phyloP scores from a whole-genome alignment of 352 stramenopile genomes.

The Lagenidium giganteum region DNA sequence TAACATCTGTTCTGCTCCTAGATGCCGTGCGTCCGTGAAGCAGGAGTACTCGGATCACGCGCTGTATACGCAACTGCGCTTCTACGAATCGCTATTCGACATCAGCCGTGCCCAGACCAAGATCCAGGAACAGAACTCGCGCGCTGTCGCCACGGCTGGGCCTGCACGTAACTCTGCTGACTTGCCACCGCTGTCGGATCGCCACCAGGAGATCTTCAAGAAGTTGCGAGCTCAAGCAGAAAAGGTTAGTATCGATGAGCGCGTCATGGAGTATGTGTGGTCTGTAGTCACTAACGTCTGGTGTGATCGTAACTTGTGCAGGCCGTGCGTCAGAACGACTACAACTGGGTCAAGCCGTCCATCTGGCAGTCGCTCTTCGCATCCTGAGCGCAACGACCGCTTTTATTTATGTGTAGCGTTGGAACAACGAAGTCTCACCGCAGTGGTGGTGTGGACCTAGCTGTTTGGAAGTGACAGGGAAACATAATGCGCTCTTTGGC shows the following conservation, averaged over 20 bases:
- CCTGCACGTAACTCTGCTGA: conserved; percentile 19
- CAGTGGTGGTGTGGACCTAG: no score
- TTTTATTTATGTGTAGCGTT: no score
- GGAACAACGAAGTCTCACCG: no score
- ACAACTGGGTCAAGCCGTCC: conserved; percentile 92
- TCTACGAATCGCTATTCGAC: conserved; percentile 96
- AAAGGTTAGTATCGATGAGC: conserved; percentile 25
- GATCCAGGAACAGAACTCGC: conserved; percentile 57
- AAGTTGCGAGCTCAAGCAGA: conserved; percentile 76
- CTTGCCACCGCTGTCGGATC: conserved; percentile 43
- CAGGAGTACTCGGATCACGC: conserved; percentile 87
- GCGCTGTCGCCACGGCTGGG: conserved; percentile 5
- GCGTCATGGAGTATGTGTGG: not conserved
- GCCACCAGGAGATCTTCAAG: conserved; percentile 71
- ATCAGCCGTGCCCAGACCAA: conserved; percentile 86
- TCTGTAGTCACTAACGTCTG: conserved; percentile 5
- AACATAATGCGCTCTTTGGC: no score
- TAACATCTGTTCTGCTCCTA: conserved; percentile 88
- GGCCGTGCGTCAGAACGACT: conserved; percentile 83
- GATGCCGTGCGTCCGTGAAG: conserved; percentile 89
- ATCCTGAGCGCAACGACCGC: no score
- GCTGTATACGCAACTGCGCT: conserved; percentile 97
- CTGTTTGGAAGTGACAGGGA: no score
- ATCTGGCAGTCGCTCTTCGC: conserved; percentile 88
- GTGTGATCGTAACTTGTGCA: conserved; percentile 13